Conservation (phyloP, 208 protist species). For the Entamoeba histolytica region DNA sequence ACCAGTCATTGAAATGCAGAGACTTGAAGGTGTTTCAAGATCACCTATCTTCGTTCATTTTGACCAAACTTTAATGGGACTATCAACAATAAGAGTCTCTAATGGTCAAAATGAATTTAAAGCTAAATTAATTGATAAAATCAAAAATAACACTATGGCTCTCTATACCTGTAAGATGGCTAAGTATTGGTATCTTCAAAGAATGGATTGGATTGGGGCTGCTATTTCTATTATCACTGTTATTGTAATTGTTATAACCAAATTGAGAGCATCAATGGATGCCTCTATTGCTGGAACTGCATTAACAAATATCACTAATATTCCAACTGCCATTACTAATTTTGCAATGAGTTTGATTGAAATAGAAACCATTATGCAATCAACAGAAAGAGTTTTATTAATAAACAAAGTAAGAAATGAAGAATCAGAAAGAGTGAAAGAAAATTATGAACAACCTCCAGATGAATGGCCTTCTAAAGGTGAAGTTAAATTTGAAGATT, state of each 20-base stretch:
- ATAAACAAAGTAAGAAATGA: not conserved
- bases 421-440: not conserved
- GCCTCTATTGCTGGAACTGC: not conserved
- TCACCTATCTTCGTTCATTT: conserved; percentile 69
- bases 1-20: conserved; percentile 63
- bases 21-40: conserved; percentile 51
- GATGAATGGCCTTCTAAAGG: not conserved
- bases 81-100: conserved; percentile 52
- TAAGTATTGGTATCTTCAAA: conserved; percentile 18
- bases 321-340: conserved; percentile 11
- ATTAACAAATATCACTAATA: not conserved
- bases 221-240: not conserved
- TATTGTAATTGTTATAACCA: not conserved
- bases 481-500: not conserved
- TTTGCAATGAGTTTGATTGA: not conserved
- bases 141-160: not conserved
- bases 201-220: conserved; percentile 2
- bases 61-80: conserved; percentile 55
- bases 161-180: not conserved
- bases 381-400: not conserved
- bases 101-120: conserved; percentile 12
- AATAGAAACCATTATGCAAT: not conserved
- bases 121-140: not conserved
- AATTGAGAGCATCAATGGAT: not conserved
- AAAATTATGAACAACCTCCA: not conserved